Evolutionary conservation across 2,329 filamentous ascomycete genomes (phyloP).

Genomic region (Seiridium cupressi): DNA sequence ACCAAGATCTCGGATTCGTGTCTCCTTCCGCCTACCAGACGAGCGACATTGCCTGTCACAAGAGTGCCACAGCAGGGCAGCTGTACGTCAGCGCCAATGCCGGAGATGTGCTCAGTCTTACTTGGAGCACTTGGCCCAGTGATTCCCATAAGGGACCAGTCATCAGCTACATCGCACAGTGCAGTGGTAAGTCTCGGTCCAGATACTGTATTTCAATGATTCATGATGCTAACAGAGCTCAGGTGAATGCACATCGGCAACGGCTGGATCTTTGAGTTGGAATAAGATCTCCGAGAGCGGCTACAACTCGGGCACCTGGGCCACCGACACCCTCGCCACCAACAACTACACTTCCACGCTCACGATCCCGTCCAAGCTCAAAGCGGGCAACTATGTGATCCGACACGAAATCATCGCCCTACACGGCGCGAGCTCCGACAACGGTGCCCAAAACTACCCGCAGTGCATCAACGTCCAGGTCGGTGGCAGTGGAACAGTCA

Average conservation of each 20-base stretch:
- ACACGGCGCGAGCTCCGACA: constrained; percentile 36
- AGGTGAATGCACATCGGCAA: constrained; percentile 27
- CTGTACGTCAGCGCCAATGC: constrained; percentile 19
- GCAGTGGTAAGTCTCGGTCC: constrained; percentile 14
- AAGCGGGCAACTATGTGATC: constrained; percentile 46
- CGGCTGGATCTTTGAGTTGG: constrained; percentile 24
- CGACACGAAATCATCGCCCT: constrained; percentile 50
- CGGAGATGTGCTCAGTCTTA: constrained; percentile 27
- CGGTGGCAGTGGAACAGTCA: constrained; percentile 34
- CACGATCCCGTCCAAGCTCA: constrained; percentile 38
- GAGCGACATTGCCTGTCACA: constrained; percentile 44
- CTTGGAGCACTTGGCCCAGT: constrained; percentile 31
- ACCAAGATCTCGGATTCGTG: constrained; percentile 49
- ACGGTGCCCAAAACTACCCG: constrained; percentile 43
- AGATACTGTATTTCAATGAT: too few species aligned
- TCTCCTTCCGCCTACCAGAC: constrained; percentile 32
- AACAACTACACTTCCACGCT: constrained; percentile 45
- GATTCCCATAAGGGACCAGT: constrained; percentile 32
- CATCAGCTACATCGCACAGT: constrained; percentile 34
- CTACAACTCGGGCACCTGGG: constrained; percentile 29
- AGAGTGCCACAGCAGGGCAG: constrained; percentile 33
- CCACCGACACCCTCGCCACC: constrained; percentile 38
- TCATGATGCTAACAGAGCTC: not conserved
- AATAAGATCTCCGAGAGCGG: constrained; percentile 25
- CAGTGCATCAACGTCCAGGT: constrained; percentile 37